Evolutionary conservation across 441 rosid genomes (phyloP), one percentile per base, ranked within the genome.

Genomic region (Dalechampia spathulata): DNA sequence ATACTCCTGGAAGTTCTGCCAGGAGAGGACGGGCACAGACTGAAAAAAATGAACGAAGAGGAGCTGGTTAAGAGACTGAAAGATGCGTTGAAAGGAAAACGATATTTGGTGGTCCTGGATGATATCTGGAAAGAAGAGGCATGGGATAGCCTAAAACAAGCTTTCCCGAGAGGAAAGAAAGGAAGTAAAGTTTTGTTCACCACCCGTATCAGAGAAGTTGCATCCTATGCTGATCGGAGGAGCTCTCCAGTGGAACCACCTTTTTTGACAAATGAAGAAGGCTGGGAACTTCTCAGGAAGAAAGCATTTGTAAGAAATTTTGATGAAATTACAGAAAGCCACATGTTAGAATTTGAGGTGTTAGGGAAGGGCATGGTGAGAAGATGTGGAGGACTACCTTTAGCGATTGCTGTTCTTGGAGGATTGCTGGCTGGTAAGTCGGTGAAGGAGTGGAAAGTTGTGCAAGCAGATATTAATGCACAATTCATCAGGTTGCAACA

Each of bases 131-230:
- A 49, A 3, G 5, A 30, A 0, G 63, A 72, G 25, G 67, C 72
- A 19, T 66, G 80, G 77, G 60, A 60, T 22, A 0, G 22, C 61
- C 27, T 72, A 0, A 60, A 22, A 12, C 60, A 42, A 2, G 68
- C 75, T 21, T 73, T 72, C 14, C 73, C 56, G 0, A n/a, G 1
- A n/a, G 59, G 26, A 9, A 54, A 54, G 7, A 25, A 19, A 7
- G 37, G 68, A 7, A 76, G 76, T 68, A 73, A 70, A 60, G 38
- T 76, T 40, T 38, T 76, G 44, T 17, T 70, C 9, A 70, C 78
- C 3, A 67, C 72, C 14, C 67, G 72, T 22, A 71, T 40, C 21
- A 60, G 32, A 51, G 66, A 55, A 6, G 56, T 67, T 25, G 78
- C 75, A 32, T 6, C 17, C 16, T 17, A 55, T 64, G 75, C 64